phyloP scores from a whole-genome alignment of 1,139 yeast species.

The Eremothecium coryli region DNA sequence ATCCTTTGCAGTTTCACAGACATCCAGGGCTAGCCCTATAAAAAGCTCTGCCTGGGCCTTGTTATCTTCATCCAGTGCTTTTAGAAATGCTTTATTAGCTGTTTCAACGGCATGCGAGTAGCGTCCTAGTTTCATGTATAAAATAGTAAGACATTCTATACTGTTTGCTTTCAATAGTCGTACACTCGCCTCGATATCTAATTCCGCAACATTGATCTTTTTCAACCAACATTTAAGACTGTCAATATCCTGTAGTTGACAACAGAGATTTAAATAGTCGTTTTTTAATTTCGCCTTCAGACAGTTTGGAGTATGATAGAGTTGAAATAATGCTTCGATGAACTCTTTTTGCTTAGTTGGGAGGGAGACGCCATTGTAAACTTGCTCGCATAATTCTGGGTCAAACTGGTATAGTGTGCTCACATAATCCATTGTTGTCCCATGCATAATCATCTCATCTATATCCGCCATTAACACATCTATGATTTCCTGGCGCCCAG shows the following conservation, averaged over 20 bases:
- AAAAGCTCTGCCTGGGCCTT: slow-evolving; percentile 8
- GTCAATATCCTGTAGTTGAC: slow-evolving; percentile 10
- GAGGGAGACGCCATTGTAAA: slow-evolving; percentile 7
- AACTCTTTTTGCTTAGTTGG: slow-evolving; percentile 14
- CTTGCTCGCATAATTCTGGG: slow-evolving; percentile 14
- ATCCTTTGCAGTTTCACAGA: slow-evolving; percentile 8
- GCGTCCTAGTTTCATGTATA: slow-evolving; percentile 15
- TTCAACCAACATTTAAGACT: slow-evolving; percentile 15
- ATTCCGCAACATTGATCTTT: slow-evolving; percentile 11
- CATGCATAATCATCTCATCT: slow-evolving; percentile 3
- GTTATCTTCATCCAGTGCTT: slow-evolving; percentile 12
- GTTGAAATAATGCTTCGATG: slow-evolving; percentile 15
- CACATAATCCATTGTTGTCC: slow-evolving; percentile 11
- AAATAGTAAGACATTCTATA: slow-evolving; percentile 15
- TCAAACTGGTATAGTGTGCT: slow-evolving; percentile 14
- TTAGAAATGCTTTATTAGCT: slow-evolving; percentile 12
- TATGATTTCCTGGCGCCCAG: slow-evolving; percentile 2
- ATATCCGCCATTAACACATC: slow-evolving; percentile 9
- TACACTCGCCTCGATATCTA: slow-evolving; percentile 12
- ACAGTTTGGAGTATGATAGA: not conserved
- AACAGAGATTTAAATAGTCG: slow-evolving; percentile 14
- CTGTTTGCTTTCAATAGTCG: slow-evolving; percentile 7
- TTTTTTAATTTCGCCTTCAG: slow-evolving; percentile 10
- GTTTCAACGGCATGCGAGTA: slow-evolving; percentile 14
- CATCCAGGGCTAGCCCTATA: slow-evolving; percentile 13